Base-by-base conservation (phyloP, 768 basidiomycete species). In the Suillus luteus region DNA sequence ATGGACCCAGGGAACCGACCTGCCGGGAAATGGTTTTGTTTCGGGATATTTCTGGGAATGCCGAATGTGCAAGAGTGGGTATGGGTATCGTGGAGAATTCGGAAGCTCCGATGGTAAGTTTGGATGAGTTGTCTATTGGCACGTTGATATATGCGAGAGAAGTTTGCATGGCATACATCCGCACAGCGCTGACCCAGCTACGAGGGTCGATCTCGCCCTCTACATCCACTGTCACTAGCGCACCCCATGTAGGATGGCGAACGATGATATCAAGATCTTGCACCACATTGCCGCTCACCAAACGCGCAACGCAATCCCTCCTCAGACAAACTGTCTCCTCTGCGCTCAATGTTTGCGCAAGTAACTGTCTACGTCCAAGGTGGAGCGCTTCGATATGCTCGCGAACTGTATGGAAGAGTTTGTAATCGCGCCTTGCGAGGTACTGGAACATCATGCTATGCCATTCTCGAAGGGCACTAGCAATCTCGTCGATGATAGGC, bases 401-500 rank as follows among this genome's bases (percentile, higher is more conserved):
- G 63, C 87, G 86, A 61, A 99, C 93, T 9, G 86, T 81, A 65
- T 90, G 86, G 76, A 99, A 99, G 22, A 95, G 85, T 48, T 85
- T 85, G 79, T 99, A 99, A 70, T 98, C 92, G 61, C 95, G 86
- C 52, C 87, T 83, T 10, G 91, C 89, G 48, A 99, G 89, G 74
- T 97, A 95, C 66, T 90, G 90, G 72, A 94, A 95, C 84, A 98
- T 90, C 59, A 95, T 80, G 41, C 86, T 85, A 71, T 96, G 91
- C 95, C 96, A 99, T 85, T 99, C 96, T 44, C 96, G 88, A 51
- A 99, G 79, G 0, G 96, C 96, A 9, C 94, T 96, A 0, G 96
- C 93, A 67, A 99, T 96, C 80, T 99, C 96, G 77, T 99, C 96
- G 59, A 99, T 87, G 72, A 99, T 90, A 11, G 96, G 96, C 71